A percentile compares a stretch with the other conserved stretches of the same genome.
Evolutionary conservation across 176 grass and related monocot species (phyloP).

Genomic region (Areca catechu): DNA sequence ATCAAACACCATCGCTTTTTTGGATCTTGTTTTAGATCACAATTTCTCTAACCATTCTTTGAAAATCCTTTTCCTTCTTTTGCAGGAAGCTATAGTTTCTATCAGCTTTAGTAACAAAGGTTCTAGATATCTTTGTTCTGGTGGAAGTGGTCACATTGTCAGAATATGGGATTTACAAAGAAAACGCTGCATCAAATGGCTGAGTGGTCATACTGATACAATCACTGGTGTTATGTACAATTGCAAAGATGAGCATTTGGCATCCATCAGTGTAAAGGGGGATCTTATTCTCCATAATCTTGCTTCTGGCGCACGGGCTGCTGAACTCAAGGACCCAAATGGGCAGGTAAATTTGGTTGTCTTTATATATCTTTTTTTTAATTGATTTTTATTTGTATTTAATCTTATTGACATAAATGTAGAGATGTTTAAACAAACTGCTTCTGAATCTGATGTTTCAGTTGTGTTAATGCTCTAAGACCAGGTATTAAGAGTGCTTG

Average conservation of each 20-base stretch:
- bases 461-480: constrained; percentile 31
- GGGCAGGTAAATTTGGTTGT: constrained; percentile 53
- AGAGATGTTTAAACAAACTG: too few species aligned
- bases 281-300: constrained; percentile 99
- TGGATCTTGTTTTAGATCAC: constrained; percentile 14
- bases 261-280: constrained; percentile 86
- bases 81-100: constrained; percentile 81
- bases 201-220: constrained; percentile 47
- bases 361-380: constrained; percentile 9
- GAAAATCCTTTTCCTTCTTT: constrained; percentile 17
- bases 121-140: constrained; percentile 94
- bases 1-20: too few species aligned
- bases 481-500: constrained; percentile 90
- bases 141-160: constrained; percentile 87
- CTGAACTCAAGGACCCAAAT: constrained; percentile 97
- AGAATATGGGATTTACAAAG: constrained; percentile 17
- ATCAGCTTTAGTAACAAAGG: constrained; percentile 98
- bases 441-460: constrained; percentile 17
- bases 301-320: constrained; percentile 81
- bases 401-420: too few species aligned
- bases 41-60: constrained; percentile 7
- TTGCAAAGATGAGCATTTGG: constrained; percentile 92
- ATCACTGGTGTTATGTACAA: constrained; percentile 98
- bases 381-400: not conserved
- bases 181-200: constrained; percentile 11